Base-by-base conservation (phyloP, 2,329 filamentous ascomycete species). In the Cytospora piceae region DNA sequence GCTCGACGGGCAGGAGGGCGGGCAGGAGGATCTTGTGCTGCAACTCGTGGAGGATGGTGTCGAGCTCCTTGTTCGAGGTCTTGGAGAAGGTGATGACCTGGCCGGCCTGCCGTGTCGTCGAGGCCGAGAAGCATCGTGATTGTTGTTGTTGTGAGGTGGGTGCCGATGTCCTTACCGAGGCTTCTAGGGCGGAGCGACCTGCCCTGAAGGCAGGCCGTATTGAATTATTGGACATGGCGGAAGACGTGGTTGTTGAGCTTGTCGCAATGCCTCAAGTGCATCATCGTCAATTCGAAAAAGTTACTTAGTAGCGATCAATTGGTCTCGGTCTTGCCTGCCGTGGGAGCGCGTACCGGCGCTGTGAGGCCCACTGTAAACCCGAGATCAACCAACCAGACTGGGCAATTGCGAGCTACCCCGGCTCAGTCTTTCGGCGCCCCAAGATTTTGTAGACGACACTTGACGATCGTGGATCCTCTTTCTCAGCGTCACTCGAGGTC, bases 1-100 rank as follows among this genome's bases (percentile, higher is more conserved):
- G 83, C 59, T 77, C 75, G 32, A 73, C 65, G 27, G 82, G 79
- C 32, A 91, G 83, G 73, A 87, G 84, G 37, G 81, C 76, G n/a
- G 87, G 87, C 52, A 90, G 76, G 73, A 90, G 84, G 74, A 88
- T 81, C 70, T 84, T 83, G 55, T 81, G 76, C 69, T 87, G 85
- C 72, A 90, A 81, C 27, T 72, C 75, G 51, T 76, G 73, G 67
- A 91, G 82, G 37, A 82, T 72, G 15, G 74, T 65, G 73, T 89
- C 82, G 67, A 91, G 81, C 63, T 85, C 78, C 27, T 79, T 69
- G 53, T 83, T 83, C 17, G 83, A 84, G 5, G 85, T 82, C 61
- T 80, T 77, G 9, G 77, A 73, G 72, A 88, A 88, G 64, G 74
- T 70, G 64, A 83, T 74, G 67, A 81, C 77, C 58, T 75, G 70